Conservation (phyloP, 140 eudicot species). For the Erigeron philadelphicus region DNA sequence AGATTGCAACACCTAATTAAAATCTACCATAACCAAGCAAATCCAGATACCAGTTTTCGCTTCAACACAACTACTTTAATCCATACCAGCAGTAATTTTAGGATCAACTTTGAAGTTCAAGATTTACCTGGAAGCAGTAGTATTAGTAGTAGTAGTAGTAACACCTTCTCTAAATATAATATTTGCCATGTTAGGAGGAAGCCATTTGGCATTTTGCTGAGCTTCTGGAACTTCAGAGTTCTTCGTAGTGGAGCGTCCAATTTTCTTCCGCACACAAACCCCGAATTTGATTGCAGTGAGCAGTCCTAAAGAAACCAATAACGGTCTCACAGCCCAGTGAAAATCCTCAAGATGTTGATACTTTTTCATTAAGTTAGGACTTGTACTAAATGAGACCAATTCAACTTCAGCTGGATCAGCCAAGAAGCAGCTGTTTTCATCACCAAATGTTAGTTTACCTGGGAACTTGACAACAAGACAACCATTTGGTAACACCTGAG, state of each 20-base stretch:
- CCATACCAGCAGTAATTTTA: not conserved
- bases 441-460: slow-evolving; percentile 45
- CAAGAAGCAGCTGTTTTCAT: slow-evolving; percentile 35
- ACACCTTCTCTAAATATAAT: slow-evolving; percentile 48
- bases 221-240: slow-evolving; percentile 20
- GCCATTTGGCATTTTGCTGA: slow-evolving; percentile 50
- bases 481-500: slow-evolving; percentile 67
- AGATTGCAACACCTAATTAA: slow-evolving; percentile 24
- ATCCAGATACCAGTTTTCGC: slow-evolving; percentile 23
- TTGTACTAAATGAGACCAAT: slow-evolving; percentile 56
- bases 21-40: slow-evolving; percentile 9
- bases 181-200: slow-evolving; percentile 57
- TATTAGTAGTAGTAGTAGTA: slow-evolving; percentile 16
- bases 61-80: not conserved
- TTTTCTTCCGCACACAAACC: slow-evolving; percentile 45
- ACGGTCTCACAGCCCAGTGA: slow-evolving; percentile 96
- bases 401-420: slow-evolving; percentile 96
- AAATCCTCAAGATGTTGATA: slow-evolving; percentile 89
- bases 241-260: slow-evolving; percentile 35
- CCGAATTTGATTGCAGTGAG: slow-evolving; percentile 70
- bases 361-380: slow-evolving; percentile 50
- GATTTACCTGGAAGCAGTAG: slow-evolving; percentile 21
- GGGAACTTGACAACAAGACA: slow-evolving; percentile 76
- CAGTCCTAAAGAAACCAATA: slow-evolving; percentile 67
- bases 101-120: slow-evolving; percentile 1